Evolutionary conservation across 495 filamentous ascomycete species (phyloP), one percentile per base, ranked within the genome.

Genomic region (Lichenothelia convexa): DNA sequence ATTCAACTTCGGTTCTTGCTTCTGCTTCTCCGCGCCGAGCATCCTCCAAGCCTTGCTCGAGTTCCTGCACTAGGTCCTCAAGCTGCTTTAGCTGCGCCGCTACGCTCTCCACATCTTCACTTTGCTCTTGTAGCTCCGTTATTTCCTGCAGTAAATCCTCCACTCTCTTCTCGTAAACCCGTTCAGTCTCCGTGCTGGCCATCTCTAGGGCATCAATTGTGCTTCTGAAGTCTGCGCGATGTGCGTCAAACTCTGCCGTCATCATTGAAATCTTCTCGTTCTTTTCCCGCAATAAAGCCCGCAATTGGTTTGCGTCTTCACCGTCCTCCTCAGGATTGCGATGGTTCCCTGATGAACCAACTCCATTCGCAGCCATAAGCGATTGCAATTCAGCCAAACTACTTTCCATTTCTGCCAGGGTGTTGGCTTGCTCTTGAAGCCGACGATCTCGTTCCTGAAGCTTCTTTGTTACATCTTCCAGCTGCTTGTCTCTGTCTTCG

Each of bases 11-110:
- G 2, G 82, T 85, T 41, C 89, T 66, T 15, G 91, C 89, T 61
- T 99, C 89, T 1, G 91, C 86, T 55, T 99, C 91, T n/a, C 91
- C 91, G 19, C 89, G 70, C 32, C 89, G 67, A 18, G 89, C 84
- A 59, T 99, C 89, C 56, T 95, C 91, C 7, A 99, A 65, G 1
- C 89, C 89, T 50, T 99, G 91, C 53, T 99, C 89, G 0, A 99
- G 65, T 48, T 99, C 89, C 24, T 87, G 84, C 5, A 99, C 89
- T 8, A 94, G 62, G 47, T 95, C 89, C 55, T 95, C 91, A 12
- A 99, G 62, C 49, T 93, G 83, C 56, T 93, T 93, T 5, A 99
- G 64, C 57, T 95, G 87, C 39, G 65, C 61, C 2, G 86, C 85
- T 20, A 99, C 82, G 35, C 73, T 76, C 49, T 94, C 81, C 2